Evolutionary conservation across 2,329 filamentous ascomycete genomes (phyloP), one percentile per base, ranked within the genome.

Genomic region (Penicillium sp.): DNA sequence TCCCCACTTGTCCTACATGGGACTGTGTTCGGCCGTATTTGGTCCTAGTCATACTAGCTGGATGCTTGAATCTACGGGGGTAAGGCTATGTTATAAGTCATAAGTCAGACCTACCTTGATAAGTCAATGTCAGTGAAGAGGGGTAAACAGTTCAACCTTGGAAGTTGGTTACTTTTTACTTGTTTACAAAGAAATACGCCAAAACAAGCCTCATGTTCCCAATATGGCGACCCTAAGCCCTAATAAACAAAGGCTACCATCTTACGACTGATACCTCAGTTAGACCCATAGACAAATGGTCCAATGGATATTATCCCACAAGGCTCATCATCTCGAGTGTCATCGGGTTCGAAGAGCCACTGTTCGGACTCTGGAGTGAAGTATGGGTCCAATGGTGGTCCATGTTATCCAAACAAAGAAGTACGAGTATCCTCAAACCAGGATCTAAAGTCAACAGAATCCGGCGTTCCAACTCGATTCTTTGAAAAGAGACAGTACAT

Each of bases 1-100:
- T 43, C 26, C 40, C 35, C 53, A 42, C 53, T 54, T 34, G 60
- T 62, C 55, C 49, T 59, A 62, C 58, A 45, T 56, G 31, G 48
- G 45, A 38, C 47, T 43, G 45, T 46, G 38, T 40, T 37, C 20
- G 54, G 38, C 38, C 49, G 6, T 43, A 52, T 40, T 18, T 22
- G 22, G 39, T 26, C 26, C 5, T 35, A 54, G 26, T n/a, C 9
- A 20, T 18, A 31, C 5, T 38, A 31, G 31, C 14, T 4, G 18
- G 47, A 38, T 51, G 47, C 18, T 34, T 51, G 39, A 16, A 10
- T 52, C 2, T 18, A 32, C 18, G 50, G 18, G 24, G 13, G 18
- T 37, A 44, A 42, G 18, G 24, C n/a, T n/a, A 26, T 38, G 34
- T 13, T 39, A 16, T 20, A 44, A 16, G 20, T 29, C n/a, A 39